Evolutionary conservation across 345 rosid species (phyloP).

Genomic region (Populus pruinosa): DNA sequence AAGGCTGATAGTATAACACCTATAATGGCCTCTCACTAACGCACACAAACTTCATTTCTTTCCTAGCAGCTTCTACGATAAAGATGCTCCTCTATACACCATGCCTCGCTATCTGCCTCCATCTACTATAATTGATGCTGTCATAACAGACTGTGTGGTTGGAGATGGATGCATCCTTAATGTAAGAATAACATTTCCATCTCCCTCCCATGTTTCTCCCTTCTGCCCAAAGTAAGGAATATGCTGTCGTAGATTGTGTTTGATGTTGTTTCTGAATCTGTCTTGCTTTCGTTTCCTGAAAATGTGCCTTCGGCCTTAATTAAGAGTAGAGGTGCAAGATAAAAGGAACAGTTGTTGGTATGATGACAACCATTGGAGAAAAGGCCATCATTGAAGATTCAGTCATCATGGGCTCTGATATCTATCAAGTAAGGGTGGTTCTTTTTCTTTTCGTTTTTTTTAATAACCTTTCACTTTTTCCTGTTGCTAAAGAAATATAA

Average conservation of each 20-base stretch:
- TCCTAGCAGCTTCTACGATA: slow-evolving; percentile 56
- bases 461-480: background rate
- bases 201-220: background rate
- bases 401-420: slow-evolving; percentile 69
- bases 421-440: slow-evolving; percentile 53
- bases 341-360: slow-evolving; percentile 69
- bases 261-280: background rate
- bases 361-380: slow-evolving; percentile 64
- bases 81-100: slow-evolving; percentile 52
- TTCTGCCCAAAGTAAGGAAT: background rate
- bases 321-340: slow-evolving; percentile 69
- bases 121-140: slow-evolving; percentile 47
- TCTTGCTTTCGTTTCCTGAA: slow-evolving; percentile 4
- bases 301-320: slow-evolving; percentile 14
- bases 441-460: background rate
- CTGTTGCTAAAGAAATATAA: background rate
- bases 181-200: slow-evolving; percentile 35
- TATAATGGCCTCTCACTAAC: background rate
- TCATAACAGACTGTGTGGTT: slow-evolving; percentile 54
- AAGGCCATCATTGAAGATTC: slow-evolving; percentile 66
- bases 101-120: slow-evolving; percentile 77
- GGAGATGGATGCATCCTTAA: slow-evolving; percentile 80
- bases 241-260: background rate
- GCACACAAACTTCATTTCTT: slow-evolving; percentile 15
- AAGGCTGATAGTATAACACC: slow-evolving; percentile 2